Conservation (phyloP, 2,329 filamentous ascomycete species). For the Dactylellina cionopaga region DNA sequence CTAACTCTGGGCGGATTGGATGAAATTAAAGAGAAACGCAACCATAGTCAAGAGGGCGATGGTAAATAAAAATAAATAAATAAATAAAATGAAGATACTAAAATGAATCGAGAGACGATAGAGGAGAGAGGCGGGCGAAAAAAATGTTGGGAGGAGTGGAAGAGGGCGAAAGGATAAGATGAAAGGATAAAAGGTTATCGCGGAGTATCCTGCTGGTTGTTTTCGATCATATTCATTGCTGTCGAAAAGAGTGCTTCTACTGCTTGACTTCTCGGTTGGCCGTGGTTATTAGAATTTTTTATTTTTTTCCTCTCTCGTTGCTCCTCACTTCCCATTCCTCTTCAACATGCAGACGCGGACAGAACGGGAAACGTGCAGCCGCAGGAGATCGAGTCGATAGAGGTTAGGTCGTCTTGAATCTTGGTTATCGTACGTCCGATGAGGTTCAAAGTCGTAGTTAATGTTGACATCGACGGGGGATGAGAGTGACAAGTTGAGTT, state of each 20-base stretch:
- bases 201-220: slow-evolving; percentile 34
- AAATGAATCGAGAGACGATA: neutral
- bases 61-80: neutral
- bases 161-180: neutral
- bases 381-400: too few relatives aligned
- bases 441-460: neutral
- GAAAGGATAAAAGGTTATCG: slow-evolving; percentile 5
- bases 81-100: neutral
- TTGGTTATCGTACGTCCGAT: too few relatives aligned
- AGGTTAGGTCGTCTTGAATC: too few relatives aligned
- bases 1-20: too few relatives aligned
- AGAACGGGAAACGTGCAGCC: slow-evolving; percentile 11
- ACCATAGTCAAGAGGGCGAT: neutral
- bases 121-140: neutral
- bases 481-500: slow-evolving; percentile 3
- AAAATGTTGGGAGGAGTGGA: neutral
- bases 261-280: neutral
- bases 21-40: too few relatives aligned
- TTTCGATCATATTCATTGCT: too few relatives aligned
- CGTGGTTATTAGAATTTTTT: neutral
- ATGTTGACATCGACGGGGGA: slow-evolving; percentile 4
- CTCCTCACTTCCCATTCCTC: slow-evolving; percentile 32
- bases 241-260: too few relatives aligned
- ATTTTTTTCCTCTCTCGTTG: neutral
- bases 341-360: slow-evolving; percentile 11